Evolutionary conservation across 2,329 filamentous ascomycete genomes (phyloP).

Genomic region (Myriangium duriaei): DNA sequence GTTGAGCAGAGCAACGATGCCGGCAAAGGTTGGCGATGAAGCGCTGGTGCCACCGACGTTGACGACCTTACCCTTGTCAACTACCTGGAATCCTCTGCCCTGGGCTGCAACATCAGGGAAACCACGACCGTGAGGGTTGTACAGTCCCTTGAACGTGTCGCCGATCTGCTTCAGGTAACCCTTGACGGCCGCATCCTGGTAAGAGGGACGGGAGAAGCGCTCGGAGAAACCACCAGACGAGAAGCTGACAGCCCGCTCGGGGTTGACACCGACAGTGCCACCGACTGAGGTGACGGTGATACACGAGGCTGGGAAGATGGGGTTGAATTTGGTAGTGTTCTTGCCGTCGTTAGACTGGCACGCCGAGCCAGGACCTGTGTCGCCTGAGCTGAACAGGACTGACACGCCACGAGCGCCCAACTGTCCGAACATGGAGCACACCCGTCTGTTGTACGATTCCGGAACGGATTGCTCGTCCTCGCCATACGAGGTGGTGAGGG

Average conservation of each 20-base stretch:
- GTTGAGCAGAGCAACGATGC: conserved; percentile 48
- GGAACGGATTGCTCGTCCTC: conserved; percentile 52
- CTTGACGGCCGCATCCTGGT: conserved; percentile 29
- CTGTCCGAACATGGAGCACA: conserved; percentile 51
- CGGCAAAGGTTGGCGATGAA: conserved; percentile 46
- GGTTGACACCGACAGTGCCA: conserved; percentile 29
- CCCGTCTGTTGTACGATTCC: conserved; percentile 42
- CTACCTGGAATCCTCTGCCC: conserved; percentile 36
- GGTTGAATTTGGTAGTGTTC: conserved; percentile 32
- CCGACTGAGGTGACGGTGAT: conserved; percentile 36
- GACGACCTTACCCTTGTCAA: conserved; percentile 33
- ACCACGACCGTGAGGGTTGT: conserved; percentile 31
- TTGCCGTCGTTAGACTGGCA: conserved; percentile 35
- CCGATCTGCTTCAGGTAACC: conserved; percentile 30
- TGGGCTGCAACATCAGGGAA: conserved; percentile 38
- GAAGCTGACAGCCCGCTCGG: conserved; percentile 33
- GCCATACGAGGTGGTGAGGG: conserved; percentile 51
- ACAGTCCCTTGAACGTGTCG: conserved; percentile 27
- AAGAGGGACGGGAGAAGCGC: conserved; percentile 29
- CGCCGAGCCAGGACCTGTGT: conserved; percentile 41
- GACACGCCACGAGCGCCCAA: conserved; percentile 52
- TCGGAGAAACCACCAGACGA: conserved; percentile 33
- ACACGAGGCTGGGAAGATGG: conserved; percentile 35
- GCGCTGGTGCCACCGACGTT: conserved; percentile 42
- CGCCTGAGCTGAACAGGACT: conserved; percentile 49